Evolutionary conservation across 78 protist species (phyloP), one percentile per base, ranked within the genome.

Genomic region (Dictyostelium intermedium): DNA sequence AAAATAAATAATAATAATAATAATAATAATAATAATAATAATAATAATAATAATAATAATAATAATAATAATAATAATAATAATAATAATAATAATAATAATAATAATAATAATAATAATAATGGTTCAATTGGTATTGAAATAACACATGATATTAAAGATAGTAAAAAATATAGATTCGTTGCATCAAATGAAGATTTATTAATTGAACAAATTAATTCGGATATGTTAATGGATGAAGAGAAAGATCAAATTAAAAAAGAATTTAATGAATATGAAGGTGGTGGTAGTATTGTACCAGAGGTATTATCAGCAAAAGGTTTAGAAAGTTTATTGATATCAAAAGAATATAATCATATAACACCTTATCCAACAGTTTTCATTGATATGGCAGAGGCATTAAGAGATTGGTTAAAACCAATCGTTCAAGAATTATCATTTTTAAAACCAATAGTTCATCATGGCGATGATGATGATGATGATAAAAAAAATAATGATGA

Each of bases 371-470:
- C 82, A 77, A 41, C 30, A 2, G 47, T 77, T n/a, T 43, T 77
- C 61, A n/a, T 41, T 11, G 82, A 77, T 77, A n/a, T 77, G 32
- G 60, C 50, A 11, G 60, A 77, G 20, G n/a, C 50, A 77, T 77
- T 77, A 77, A 77, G 23, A 77, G 41, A 77, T n/a, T 77, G 82
- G 82, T 41, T 77, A 41, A 77, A 43, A 77, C 82, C 82, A 77
- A 20, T 43, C 3, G 27, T 77, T n/a, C 82, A 77, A 77, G 82
- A 77, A 35, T 25, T 77, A 39, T 41, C 45, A 10, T 77, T 32
- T 72, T 30, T 34, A 72, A 72, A 27, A 66, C 43, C 50, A 77
- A 41, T 41, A 2, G 4, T 13, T 18, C 61, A 50, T 5, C 27
- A 56, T 56, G 11, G 7, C n/a, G 1, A 56, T 56, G 23, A 16